phyloP scores from a whole-genome alignment of 768 basidiomycete genomes.

The Kondoa malvinella region DNA sequence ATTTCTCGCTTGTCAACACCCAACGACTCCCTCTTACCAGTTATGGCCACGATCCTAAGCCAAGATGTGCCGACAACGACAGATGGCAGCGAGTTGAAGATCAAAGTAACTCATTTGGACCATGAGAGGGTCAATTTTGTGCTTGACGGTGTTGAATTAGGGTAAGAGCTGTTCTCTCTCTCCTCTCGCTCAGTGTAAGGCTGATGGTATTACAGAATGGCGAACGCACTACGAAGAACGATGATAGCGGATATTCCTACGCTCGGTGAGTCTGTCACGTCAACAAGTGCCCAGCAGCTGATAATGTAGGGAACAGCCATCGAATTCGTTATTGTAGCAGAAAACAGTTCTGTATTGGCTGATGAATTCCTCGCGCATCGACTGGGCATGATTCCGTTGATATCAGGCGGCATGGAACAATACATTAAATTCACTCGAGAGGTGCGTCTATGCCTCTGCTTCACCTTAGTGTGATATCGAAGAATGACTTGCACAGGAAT shows the following conservation, averaged over 20 bases:
- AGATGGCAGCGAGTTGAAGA: slow-evolving; percentile 22
- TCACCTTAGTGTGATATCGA: slow-evolving; percentile 44
- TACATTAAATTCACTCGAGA: slow-evolving; percentile 29
- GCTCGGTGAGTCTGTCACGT: slow-evolving; percentile 47
- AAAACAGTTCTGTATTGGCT: slow-evolving; percentile 79
- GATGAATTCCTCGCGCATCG: slow-evolving; percentile 97
- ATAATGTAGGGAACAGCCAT: slow-evolving; percentile 46
- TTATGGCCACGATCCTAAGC: neutral
- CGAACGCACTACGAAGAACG: slow-evolving; percentile 80
- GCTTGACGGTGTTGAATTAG: slow-evolving; percentile 86
- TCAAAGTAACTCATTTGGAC: slow-evolving; percentile 43
- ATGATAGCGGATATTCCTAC: slow-evolving; percentile 96
- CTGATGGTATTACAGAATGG: slow-evolving; percentile 43
- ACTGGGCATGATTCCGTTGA: slow-evolving; percentile 78
- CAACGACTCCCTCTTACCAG: too few relatives aligned
- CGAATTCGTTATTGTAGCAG: slow-evolving; percentile 82
- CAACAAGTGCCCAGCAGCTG: neutral
- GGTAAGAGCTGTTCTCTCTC: neutral
- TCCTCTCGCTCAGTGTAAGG: neutral
- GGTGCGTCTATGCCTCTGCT: slow-evolving; percentile 35
- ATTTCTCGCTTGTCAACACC: too few relatives aligned
- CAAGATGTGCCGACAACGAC: slow-evolving; percentile 17
- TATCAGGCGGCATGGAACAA: slow-evolving; percentile 57
- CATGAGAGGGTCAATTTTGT: slow-evolving; percentile 78
- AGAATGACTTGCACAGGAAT: slow-evolving; percentile 47